Conservation (phyloP, 2,329 filamentous ascomycete species). For the Pseudogymnoascus sp. region DNA sequence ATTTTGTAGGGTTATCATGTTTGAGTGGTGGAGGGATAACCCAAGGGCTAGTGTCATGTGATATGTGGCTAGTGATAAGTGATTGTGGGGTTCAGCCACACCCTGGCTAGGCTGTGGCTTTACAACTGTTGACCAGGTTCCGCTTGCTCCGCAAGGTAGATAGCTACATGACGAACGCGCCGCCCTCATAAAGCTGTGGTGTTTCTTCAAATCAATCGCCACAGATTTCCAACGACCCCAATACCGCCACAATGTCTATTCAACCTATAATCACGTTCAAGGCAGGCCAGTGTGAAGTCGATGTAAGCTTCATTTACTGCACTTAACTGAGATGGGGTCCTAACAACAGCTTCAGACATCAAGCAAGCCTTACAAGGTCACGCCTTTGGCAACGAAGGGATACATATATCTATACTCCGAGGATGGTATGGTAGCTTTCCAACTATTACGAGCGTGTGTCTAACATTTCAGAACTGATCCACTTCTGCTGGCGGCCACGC, state of each 20-base stretch:
- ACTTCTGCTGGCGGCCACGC: slow-evolving; percentile 95
- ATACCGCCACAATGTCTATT: slow-evolving; percentile 59
- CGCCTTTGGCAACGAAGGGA: slow-evolving; percentile 62
- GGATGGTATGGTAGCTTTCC: slow-evolving; percentile 54
- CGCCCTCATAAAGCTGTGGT: slow-evolving; percentile 7
- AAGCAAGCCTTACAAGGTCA: slow-evolving; percentile 60
- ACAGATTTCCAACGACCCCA: slow-evolving; percentile 11
- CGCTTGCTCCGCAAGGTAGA: slow-evolving; percentile 2
- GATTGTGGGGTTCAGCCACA: background rate
- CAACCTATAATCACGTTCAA: slow-evolving; percentile 90
- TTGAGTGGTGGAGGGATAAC: background rate
- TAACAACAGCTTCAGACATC: slow-evolving; percentile 34
- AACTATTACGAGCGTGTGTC: background rate
- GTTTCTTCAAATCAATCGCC: slow-evolving; percentile 14
- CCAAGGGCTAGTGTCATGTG: slow-evolving; percentile 7
- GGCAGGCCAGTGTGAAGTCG: slow-evolving; percentile 78
- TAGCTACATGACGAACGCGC: slow-evolving; percentile 14
- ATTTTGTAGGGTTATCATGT: slow-evolving; percentile 8
- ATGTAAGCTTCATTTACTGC: slow-evolving; percentile 48
- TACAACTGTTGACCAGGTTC: background rate
- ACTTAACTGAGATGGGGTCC: background rate
- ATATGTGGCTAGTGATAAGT: slow-evolving; percentile 1
- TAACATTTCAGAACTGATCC: slow-evolving; percentile 60
- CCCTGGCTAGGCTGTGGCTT: slow-evolving; percentile 4
- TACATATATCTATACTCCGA: slow-evolving; percentile 90